phyloP scores from a whole-genome alignment of 164 flowering plant species.

The Vitis vinifera region ASM3070453v1 NC_081808.1:7159501-7160000 shows the following conservation, averaged over 20 bases:
- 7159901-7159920: too few relatives aligned
- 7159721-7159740: constrained; percentile 88
- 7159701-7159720: constrained; percentile 89
- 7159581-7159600: constrained; percentile 85
- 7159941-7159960: too few relatives aligned
- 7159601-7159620: constrained; percentile 92
- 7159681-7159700: constrained; percentile 70
- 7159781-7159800: constrained; percentile 97
- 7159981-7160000: too few relatives aligned
- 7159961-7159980: too few relatives aligned
- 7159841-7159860: too few relatives aligned
- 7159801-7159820: constrained; percentile 92
- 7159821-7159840: constrained; percentile 58
- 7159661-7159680: constrained; percentile 60
- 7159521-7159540: constrained; percentile 97
- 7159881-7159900: too few relatives aligned
- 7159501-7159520: constrained; percentile 94
- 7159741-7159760: constrained; percentile 97
- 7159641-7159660: constrained; percentile 88
- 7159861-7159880: too few relatives aligned
- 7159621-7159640: constrained; percentile 95
- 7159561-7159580: constrained; percentile 85
- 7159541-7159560: constrained; percentile 91
- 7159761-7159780: constrained; percentile 99
- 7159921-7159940: too few relatives aligned